Base-by-base conservation (phyloP, 116 monocot species). In the Papilionanthe hybrid region DNA sequence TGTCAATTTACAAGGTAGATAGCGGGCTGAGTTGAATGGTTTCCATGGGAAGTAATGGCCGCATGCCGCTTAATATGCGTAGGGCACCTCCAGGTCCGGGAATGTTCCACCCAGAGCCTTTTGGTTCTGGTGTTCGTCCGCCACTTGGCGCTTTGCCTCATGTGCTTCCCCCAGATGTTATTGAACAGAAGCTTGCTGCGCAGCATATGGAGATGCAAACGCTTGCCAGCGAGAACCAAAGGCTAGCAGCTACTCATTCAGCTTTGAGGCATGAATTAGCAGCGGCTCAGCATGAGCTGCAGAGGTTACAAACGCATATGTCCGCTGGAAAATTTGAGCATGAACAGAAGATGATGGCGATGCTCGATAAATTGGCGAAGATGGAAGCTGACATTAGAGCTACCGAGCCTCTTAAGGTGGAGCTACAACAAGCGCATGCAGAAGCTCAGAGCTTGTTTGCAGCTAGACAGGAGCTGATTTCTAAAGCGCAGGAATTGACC, bases 11-110 rank as follows among this genome's bases (percentile, higher is more conserved):
- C 15, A 32, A 7, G 69, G 15, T 69, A 1, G 32, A 5, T 69
- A 5, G 32, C 32, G 37, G 3, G 17, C 5, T 69, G 32, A 32
- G 32, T 69, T 69, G 22, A 44, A n/a, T 43, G 43, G 44, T 72
- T 53, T 13, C 76, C 55, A 93, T 93, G 93, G 89, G 86, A 78
- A 93, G 91, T 84, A 93, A 94, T 84, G 89, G 94, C 2, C 87
- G 83, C 32, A 55, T 79, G 53, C 89, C 87, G 37, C 76, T 84
- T 78, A 84, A 91, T 78, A 49, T 83, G 30, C 84, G 88, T 4
- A 84, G 78, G 69, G 85, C 84, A 49, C 82, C 83, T 79, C 89
- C 90, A 48, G 87, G 81, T 27, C 85, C 83, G 48, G 89, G 56
- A 6, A 66, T 93, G 83, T 80, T 88, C 72, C 87, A 83, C 42